Conservation (phyloP, 257 asterid species). For the Solanum lignicaule region DNA sequence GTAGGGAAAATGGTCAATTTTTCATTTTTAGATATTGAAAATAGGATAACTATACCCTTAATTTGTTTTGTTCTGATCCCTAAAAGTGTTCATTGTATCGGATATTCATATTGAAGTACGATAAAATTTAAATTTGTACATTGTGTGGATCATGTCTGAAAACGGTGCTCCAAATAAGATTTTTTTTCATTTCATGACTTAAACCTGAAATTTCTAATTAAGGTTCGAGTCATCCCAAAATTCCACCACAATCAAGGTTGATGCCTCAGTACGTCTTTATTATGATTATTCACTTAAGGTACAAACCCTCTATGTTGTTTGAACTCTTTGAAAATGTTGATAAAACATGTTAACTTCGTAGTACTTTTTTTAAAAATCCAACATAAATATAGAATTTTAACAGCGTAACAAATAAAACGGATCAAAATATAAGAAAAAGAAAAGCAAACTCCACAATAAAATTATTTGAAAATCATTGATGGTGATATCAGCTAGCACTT, state of each 20-base stretch:
- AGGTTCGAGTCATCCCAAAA: no score
- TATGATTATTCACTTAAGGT: background rate
- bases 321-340: background rate
- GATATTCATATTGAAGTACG: background rate
- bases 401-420: accelerated
- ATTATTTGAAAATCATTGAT: background rate
- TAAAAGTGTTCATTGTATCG: background rate
- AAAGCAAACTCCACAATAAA: background rate
- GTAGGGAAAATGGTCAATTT: no score
- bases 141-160: background rate
- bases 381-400: no score
- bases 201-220: no score
- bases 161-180: background rate
- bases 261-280: background rate
- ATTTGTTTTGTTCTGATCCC: background rate
- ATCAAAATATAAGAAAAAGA: background rate
- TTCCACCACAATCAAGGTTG: background rate
- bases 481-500: background rate
- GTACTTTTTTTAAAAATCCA: accelerated
- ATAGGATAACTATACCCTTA: background rate
- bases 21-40: no score
- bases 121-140: no score
- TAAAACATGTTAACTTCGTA: background rate
- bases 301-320: background rate
- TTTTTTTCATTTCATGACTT: background rate